Base-by-base conservation (phyloP, 306 rosid species). In the Corylus avellana region DNA sequence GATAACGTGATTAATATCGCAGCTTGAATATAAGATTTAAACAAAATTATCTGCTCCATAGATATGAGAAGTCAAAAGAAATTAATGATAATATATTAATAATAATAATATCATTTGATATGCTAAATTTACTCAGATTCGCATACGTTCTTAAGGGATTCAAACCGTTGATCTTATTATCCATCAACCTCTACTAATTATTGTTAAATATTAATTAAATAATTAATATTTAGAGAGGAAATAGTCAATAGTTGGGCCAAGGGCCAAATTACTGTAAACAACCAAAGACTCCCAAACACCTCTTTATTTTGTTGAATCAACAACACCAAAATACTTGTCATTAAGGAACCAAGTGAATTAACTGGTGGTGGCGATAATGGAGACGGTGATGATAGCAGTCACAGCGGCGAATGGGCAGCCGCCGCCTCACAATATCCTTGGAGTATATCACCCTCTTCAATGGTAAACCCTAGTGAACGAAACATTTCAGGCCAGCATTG, bases 401-500 rank as follows among this genome's bases (percentile, higher is more conserved):
- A 25, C 1, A 72, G 86, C 3, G 78, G 49, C 0, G 81, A 27
- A 18, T 70, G 79, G 32, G 10, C 70, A n/a, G 50, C 75, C 14
- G 50, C 75, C 14, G 18, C 85, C 64, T 88, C 87, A 62, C 96
- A 92, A 42, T 86, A 92, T 5, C 87, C 89, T 58, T 81, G 84
- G 4, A 92, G 85, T 2, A 88, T 12, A 72, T 89, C 84, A 47
- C 85, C 88, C 80, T 91, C 97, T 79, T 86, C 76, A 0, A 29
- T 59, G 7, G 94, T 92, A 62, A 87, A 85, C 11, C 97, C 97
- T 11, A 92, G 78, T 5, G 94, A 77, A 5, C 77, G 42, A 46
- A 91, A 73, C 76, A 92, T 66, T 39, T 87, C 75, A 3, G 97
- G 96, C 97, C 97, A 89, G 62, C 97, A 92, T 13, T 89, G 86